Percentiles rank a stretch among this genome's conserved stretches.
Evolutionary conservation across 148 eudicot species (phyloP).

Genomic region (Gaultheria prostrata): DNA sequence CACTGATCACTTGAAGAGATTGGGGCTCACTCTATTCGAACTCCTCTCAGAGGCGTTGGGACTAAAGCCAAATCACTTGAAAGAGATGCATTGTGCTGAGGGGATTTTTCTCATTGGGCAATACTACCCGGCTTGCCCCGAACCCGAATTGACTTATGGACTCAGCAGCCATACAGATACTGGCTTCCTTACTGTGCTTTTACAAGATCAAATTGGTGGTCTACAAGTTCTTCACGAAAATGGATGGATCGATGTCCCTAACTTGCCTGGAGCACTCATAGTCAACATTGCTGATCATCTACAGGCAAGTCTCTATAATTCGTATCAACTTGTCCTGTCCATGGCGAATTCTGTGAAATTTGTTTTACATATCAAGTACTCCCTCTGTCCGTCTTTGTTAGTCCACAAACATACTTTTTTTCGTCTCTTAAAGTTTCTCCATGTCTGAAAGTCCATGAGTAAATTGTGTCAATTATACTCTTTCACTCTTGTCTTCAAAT

Average conservation of each 20-base stretch:
- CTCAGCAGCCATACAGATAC: constrained; percentile 4
- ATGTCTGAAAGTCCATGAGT: too few species aligned
- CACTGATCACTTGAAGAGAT: constrained; percentile 20
- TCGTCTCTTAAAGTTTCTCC: too few species aligned
- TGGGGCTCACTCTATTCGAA: constrained; percentile 14
- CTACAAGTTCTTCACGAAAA: constrained; percentile 29
- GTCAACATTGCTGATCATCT: background rate
- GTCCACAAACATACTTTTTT: too few species aligned
- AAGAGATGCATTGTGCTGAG: constrained; percentile 36
- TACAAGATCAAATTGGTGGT: constrained; percentile 33
- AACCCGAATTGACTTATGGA: constrained; percentile 24
- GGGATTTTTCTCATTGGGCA: constrained; percentile 15
- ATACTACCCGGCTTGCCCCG: constrained; percentile 40
- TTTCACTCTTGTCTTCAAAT: too few species aligned
- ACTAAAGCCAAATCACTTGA: constrained; percentile 22
- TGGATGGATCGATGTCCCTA: background rate
- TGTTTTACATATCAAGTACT: too few species aligned
- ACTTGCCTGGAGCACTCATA: background rate
- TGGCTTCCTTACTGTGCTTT: background rate
- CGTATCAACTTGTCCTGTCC: background rate
- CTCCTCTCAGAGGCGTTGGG: constrained; percentile 28
- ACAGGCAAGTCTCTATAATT: background rate
- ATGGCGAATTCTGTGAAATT: background rate
- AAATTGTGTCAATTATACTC: too few species aligned
- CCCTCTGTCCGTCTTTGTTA: too few species aligned